These are phyloP conservation scores for Blastobotrys robertii DNA, from an alignment of 805 yeast genomes.

Conservation along the genomic window DNA sequence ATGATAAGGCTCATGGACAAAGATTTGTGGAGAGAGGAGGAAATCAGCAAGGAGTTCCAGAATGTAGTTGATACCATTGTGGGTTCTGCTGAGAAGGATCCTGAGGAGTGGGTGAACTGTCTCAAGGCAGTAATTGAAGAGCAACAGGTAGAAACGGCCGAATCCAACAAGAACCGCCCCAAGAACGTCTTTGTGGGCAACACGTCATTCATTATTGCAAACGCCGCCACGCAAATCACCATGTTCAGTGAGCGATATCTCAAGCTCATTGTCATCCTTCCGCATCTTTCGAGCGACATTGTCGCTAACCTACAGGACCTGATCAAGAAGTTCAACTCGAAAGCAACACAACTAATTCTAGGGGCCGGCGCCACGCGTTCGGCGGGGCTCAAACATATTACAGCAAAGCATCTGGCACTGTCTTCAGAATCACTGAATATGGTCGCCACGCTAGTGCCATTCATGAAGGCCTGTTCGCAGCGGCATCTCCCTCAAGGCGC, in stretches of 20 bases:
- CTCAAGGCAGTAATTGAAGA: constrained; percentile 13
- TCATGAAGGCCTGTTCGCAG: constrained; percentile 24
- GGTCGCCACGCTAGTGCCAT: constrained; percentile 33
- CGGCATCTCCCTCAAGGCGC: constrained; percentile 20
- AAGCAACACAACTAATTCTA: constrained; percentile 49
- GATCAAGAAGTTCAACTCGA: constrained; percentile 43
- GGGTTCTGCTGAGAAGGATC: constrained; percentile 38
- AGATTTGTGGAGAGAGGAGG: constrained; percentile 74
- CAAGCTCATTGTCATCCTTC: constrained; percentile 47
- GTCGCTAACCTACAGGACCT: constrained; percentile 31
- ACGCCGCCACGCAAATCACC: constrained; percentile 36
- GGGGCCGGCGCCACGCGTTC: constrained; percentile 70
- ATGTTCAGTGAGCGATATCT: constrained; percentile 41
- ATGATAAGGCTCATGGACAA: constrained; percentile 45
- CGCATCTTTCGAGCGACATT: constrained; percentile 28
- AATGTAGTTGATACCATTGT: constrained; percentile 40
- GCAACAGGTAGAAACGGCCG: constrained; percentile 7
- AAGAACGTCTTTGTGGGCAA: constrained; percentile 36
- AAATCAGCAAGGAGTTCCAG: constrained; percentile 43
- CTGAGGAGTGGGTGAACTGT: constrained; percentile 38
- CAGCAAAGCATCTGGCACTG: constrained; percentile 60
- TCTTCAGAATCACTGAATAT: constrained; percentile 56
- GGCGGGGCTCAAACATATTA: constrained; percentile 64
- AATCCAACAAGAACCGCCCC: constrained; percentile 13
- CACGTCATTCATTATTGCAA: constrained; percentile 49